Base-by-base conservation (phyloP, 306 rosid species). In the Fragaria nilgerrensis region DNA sequence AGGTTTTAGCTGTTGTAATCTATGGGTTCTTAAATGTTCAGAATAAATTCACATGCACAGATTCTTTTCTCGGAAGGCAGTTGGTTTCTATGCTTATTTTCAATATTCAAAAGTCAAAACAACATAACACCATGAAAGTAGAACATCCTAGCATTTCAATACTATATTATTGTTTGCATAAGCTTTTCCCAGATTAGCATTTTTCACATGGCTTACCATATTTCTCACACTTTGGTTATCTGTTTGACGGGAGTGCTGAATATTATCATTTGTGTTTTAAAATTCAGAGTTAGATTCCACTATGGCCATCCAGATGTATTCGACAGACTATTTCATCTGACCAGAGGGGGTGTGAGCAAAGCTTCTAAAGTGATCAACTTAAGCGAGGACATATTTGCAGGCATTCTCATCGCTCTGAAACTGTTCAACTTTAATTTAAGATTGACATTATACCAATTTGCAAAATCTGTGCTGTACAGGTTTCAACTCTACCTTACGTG, bases 331-430 rank as follows among this genome's bases (percentile, higher is more conserved):
- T 95, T 95, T 83, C 98, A 95, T 90, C 88, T 95, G 80, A 88
- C 98, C 73, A 90, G 98, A 92, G 98, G 98, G 44, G 98, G 98
- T 62, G 82, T 95, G 61, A 95, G 98, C 92, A 95, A 95, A 87
- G 97, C 98, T 83, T 95, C 98, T 48, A 86, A 86, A 88, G 91
- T 90, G 77, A 82, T 92, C 88, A 95, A 95, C 84, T 86, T 95
- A 81, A 95, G 98, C 73, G 98, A 95, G 80, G 98, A 95, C 90
- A 95, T 95, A 90, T 95, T 95, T 89, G 98, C 97, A 87, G 98
- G 98, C 76, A 89, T 68, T 68, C 49, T 73, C 45, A n/a, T 47
- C 12, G 8, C 79, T 75, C 48, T 20, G 55, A 47, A 39, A 47
- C 44, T 72, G 22, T 79, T 50, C 59, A 23, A 34, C 22, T 23